These are phyloP conservation scores for Spathaspora sp. DNA, from an alignment of 1,139 yeast species.

Conservation along the genomic window DNA sequence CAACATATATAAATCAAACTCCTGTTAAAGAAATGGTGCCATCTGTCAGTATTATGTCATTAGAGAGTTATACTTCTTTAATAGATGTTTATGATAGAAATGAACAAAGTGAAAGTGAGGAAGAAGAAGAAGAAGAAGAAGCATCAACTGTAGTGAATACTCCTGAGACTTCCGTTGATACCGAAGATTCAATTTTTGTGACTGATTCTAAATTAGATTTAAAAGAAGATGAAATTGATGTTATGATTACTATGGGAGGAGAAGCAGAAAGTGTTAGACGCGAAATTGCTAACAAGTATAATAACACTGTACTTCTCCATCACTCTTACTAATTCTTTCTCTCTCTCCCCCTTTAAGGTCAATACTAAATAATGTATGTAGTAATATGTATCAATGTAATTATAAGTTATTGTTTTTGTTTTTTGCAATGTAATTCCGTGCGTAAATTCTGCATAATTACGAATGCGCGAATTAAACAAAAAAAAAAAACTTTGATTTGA, in stretches of 20 bases:
- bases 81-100: slow-evolving; percentile 22
- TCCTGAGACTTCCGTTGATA: not conserved
- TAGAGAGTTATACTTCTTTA: slow-evolving; percentile 24
- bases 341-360: no score
- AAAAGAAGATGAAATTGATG: not conserved
- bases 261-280: not conserved
- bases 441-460: no score
- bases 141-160: not conserved
- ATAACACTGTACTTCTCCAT: not conserved
- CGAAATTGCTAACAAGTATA: not conserved
- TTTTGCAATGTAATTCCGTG: no score
- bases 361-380: no score
- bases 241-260: not conserved
- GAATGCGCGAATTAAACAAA: no score
- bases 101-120: not conserved
- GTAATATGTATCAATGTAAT: no score
- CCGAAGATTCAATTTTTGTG: not conserved
- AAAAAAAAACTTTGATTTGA: no score
- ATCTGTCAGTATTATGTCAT: slow-evolving; percentile 17
- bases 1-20: slow-evolving; percentile 15
- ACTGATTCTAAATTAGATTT: not conserved
- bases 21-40: slow-evolving; percentile 3
- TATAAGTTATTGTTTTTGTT: no score
- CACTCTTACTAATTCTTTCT: not conserved
- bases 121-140: not conserved